A percentile compares a stretch with the other conserved stretches of the same genome.
Evolutionary conservation across 495 filamentous ascomycete species (phyloP).

Genomic region (Rostrohypoxylon terebratum): DNA sequence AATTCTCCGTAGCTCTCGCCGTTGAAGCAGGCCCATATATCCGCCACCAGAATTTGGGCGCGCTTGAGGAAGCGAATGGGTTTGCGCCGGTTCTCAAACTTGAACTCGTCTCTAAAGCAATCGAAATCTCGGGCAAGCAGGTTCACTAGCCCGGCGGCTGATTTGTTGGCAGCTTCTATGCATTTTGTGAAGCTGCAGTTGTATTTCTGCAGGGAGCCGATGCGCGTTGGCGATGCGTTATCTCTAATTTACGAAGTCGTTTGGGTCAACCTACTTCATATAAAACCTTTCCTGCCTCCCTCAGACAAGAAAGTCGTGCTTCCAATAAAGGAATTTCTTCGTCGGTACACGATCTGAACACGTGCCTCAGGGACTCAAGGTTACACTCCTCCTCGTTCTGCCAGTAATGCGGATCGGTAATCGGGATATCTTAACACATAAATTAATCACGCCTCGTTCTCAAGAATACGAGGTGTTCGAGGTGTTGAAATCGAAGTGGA

Average conservation of each 20-base stretch:
- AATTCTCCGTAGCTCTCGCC: constrained; percentile 85
- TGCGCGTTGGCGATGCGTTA: constrained; percentile 44
- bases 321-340: constrained; percentile 88
- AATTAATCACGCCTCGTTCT: constrained; percentile 39
- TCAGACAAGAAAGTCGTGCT: constrained; percentile 81
- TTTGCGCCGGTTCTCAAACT: constrained; percentile 74
- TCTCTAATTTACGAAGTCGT: constrained; percentile 30
- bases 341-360: constrained; percentile 87
- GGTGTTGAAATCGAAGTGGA: constrained; percentile 6
- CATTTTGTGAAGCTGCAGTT: constrained; percentile 78
- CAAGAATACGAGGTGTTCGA: not conserved
- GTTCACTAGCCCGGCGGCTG: constrained; percentile 86
- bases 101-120: constrained; percentile 85
- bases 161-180: constrained; percentile 78
- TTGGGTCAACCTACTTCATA: constrained; percentile 73
- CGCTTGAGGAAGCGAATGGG: constrained; percentile 87
- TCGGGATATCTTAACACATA: constrained; percentile 75
- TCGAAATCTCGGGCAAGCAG: constrained; percentile 80
- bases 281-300: constrained; percentile 86
- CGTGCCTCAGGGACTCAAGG: constrained; percentile 74
- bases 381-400: constrained; percentile 79
- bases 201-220: constrained; percentile 73
- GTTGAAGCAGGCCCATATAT: constrained; percentile 94
- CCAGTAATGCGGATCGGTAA: constrained; percentile 92
- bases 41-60: constrained; percentile 94